A percentile compares a stretch with the other conserved stretches of the same genome.
Evolutionary conservation across 345 rosid species (phyloP).

Genomic region (Litchi chinensis): DNA sequence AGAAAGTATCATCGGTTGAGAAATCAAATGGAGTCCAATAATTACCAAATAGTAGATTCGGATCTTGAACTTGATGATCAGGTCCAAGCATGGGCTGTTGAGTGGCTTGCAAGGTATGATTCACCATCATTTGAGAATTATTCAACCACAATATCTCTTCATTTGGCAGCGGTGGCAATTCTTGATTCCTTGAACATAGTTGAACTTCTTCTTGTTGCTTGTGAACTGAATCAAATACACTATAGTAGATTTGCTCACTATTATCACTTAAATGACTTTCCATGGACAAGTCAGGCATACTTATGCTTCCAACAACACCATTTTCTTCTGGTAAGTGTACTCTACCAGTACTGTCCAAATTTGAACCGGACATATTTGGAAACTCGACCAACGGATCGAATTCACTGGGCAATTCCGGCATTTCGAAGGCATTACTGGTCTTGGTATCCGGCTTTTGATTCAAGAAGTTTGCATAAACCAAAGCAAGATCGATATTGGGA

Average conservation of each 20-base stretch:
- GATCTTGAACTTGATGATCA: conserved; percentile 35
- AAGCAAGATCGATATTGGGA: conserved; percentile 54
- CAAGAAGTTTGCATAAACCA: conserved; percentile 61
- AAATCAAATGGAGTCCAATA: conserved; percentile 52
- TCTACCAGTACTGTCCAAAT: background rate
- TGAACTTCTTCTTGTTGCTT: conserved; percentile 14
- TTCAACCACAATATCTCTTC: conserved; percentile 37
- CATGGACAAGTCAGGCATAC: conserved; percentile 4
- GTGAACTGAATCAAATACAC: conserved; percentile 23
- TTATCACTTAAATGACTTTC: conserved; percentile 22
- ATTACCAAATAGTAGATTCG: conserved; percentile 32
- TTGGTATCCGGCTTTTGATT: conserved; percentile 37
- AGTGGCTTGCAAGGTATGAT: conserved; percentile 25
- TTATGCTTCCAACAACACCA: conserved; percentile 17
- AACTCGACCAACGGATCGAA: conserved; percentile 30
- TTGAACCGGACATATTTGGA: conserved; percentile 9
- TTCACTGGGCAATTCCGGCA: conserved; percentile 26
- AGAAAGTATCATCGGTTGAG: conserved; percentile 38
- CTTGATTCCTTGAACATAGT: conserved; percentile 9
- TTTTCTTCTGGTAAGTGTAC: conserved; percentile 16
- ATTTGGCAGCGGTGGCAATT: conserved; percentile 53
- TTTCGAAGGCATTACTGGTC: conserved; percentile 13
- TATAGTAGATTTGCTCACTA: conserved; percentile 28
- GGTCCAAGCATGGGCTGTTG: conserved; percentile 33
- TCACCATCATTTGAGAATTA: conserved; percentile 23